Percentiles rank a stretch among this genome's conserved stretches.
phyloP scores from a whole-genome alignment of 768 basidiomycete species.

The Tephrocybe sp. region DNA sequence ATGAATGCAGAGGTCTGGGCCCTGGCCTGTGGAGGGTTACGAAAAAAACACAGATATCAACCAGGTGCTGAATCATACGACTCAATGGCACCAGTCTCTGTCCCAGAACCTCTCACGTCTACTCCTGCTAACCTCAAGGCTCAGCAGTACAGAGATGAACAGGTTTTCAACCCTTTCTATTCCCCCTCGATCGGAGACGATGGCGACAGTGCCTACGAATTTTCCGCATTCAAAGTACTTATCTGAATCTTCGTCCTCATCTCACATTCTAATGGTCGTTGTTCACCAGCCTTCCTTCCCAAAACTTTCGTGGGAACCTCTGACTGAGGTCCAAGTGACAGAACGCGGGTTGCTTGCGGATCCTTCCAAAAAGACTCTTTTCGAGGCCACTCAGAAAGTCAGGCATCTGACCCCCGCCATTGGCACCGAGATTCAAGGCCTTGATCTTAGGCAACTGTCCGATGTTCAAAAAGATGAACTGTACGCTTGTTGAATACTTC shows the following conservation, averaged over 20 bases:
- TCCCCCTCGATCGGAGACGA: constrained; percentile 55
- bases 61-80: not conserved
- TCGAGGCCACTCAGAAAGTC: constrained; percentile 65
- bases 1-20: too few species aligned
- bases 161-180: constrained; percentile 63
- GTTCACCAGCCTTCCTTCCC: constrained; percentile 59
- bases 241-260: not conserved
- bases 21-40: too few species aligned
- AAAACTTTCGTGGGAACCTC: constrained; percentile 59
- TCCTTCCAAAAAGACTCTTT: constrained; percentile 60
- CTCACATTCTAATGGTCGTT: not conserved
- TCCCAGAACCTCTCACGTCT: constrained; percentile 8
- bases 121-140: constrained; percentile 1
- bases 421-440: constrained; percentile 70
- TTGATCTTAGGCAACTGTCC: constrained; percentile 70
- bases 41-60: constrained; percentile 1
- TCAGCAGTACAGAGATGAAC: constrained; percentile 6
- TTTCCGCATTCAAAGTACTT: constrained; percentile 40
- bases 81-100: constrained; percentile 20
- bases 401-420: constrained; percentile 67
- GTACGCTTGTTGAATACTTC: constrained; percentile 34
- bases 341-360: constrained; percentile 73
- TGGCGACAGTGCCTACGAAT: constrained; percentile 49
- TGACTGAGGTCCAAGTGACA: constrained; percentile 52
- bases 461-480: constrained; percentile 75